phyloP scores from a whole-genome alignment of 345 rosid genomes.

The Raphanus raphanistrum region DNA sequence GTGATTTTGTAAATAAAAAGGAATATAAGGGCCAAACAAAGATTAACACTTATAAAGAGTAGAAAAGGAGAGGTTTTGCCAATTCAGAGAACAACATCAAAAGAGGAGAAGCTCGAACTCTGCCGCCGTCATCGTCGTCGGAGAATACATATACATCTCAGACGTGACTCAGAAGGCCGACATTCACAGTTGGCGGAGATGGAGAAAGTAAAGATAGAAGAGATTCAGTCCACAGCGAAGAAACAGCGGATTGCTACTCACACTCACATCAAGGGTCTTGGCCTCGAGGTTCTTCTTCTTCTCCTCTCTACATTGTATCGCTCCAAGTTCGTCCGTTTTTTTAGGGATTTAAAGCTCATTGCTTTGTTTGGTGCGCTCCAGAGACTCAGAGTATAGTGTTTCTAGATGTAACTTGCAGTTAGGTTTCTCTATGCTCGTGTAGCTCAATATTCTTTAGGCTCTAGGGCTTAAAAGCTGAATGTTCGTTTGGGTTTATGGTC shows the following conservation, averaged over 20 bases:
- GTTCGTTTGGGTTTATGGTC: background rate
- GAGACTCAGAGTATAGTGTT: background rate
- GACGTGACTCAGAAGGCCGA: background rate
- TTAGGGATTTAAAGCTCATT: background rate
- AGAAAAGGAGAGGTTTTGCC: constrained; percentile 11
- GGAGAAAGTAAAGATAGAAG: constrained; percentile 87
- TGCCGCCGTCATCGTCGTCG: constrained; percentile 9
- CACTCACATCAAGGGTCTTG: constrained; percentile 98
- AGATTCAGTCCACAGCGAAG: constrained; percentile 94
- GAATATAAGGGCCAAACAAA: constrained; percentile 2
- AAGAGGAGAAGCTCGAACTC: background rate
- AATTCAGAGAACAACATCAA: constrained; percentile 13
- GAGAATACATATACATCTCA: background rate
- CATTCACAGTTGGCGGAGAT: constrained; percentile 16
- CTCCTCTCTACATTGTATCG: background rate
- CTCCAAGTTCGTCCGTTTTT: background rate
- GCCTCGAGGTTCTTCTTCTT: constrained; percentile 68
- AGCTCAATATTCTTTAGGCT: background rate
- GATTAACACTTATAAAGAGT: no score
- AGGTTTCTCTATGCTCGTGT: background rate
- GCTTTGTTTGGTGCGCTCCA: background rate
- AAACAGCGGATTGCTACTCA: constrained; percentile 96
- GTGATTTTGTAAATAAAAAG: background rate
- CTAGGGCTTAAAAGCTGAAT: no score
- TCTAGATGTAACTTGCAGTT: background rate